Base-by-base conservation (phyloP, 2,329 filamentous ascomycete species). In the Coniosporium uncinatum region DNA sequence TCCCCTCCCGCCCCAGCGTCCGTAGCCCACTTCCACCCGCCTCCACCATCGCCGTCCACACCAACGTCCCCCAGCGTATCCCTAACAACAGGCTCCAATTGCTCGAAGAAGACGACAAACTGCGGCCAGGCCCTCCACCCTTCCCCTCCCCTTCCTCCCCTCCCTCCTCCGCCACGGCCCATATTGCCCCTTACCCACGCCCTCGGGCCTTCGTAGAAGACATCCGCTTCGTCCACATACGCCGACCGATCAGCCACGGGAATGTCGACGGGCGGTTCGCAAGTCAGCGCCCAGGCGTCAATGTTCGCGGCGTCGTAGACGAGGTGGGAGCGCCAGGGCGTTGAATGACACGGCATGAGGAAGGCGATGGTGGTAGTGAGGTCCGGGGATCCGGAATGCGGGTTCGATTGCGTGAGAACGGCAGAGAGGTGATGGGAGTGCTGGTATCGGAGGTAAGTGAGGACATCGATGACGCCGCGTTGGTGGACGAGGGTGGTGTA, bases 301-400 rank as follows among this genome's bases (percentile, higher is more conserved):
- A 96, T 79, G n/a, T n/a, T n/a, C n/a, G n/a, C n/a, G 22, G 70
- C 67, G 0, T 87, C 78, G 55, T 93, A 78, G 46, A 94, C 72
- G 31, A 97, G 75, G 55, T 94, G 86, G 14, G 85, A 89, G 53
- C 90, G 85, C 91, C 93, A 97, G 3, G 93, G 91, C 1, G 91
- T 97, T 49, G 85, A 87, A 70, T 98, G 93, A 66, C 93, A 98
- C 8, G 93, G 93, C 76, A 90, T 95, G 19, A 98, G 75, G 65
- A 97, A 96, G 17, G 85, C 83, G 24, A 83, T 69, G 3, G 75
- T 75, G 21, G 75, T 73, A 21, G 36, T 52, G 49, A 22, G 39
- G 27, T 36, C 46, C 18, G n/a, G 39, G 39, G 11, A 16, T n/a
- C 4, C 39, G 16, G 34, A 27, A 8, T 40, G 36, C 32, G 39